phyloP scores from a whole-genome alignment of 169 alveolate species.

The Amoebophrya sp. region DNA sequence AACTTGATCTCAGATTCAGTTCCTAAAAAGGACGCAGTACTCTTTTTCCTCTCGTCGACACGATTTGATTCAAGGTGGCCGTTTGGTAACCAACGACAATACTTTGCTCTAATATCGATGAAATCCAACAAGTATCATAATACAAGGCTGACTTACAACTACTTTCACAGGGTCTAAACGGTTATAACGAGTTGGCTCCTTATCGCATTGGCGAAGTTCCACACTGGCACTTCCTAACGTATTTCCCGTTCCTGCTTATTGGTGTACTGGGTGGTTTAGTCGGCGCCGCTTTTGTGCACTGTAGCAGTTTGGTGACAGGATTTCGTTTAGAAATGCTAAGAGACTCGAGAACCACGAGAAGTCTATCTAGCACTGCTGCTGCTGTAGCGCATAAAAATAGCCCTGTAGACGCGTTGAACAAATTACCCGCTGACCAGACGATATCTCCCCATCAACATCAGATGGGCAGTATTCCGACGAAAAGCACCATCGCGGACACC shows the following conservation, averaged over 20 bases:
- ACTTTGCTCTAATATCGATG: neutral
- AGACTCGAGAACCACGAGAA: too few relatives aligned
- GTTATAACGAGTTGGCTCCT: neutral
- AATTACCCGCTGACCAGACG: too few relatives aligned
- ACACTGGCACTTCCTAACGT: slow-evolving; percentile 32
- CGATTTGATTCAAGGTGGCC: slow-evolving; percentile 25
- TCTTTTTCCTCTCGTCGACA: slow-evolving; percentile 28
- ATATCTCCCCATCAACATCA: too few relatives aligned
- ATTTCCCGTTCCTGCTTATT: slow-evolving; percentile 43
- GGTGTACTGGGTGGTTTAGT: slow-evolving; percentile 50
- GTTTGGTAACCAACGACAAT: neutral
- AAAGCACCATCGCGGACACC: too few relatives aligned
- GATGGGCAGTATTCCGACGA: too few relatives aligned
- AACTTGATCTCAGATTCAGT: slow-evolving; percentile 31
- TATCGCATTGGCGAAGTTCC: neutral
- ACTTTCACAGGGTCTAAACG: neutral
- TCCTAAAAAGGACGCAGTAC: too few relatives aligned
- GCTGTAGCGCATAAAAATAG: too few relatives aligned
- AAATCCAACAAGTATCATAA: neutral
- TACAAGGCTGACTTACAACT: neutral
- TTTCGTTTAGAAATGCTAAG: too few relatives aligned
- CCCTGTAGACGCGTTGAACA: too few relatives aligned
- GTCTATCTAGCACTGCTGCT: too few relatives aligned
- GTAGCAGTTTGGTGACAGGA: too few relatives aligned
- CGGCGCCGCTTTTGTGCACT: slow-evolving; percentile 48